Evolutionary conservation across 169 alveolate genomes (phyloP), one percentile per base, ranked within the genome.

Genomic region (Eimeria tenella): DNA sequence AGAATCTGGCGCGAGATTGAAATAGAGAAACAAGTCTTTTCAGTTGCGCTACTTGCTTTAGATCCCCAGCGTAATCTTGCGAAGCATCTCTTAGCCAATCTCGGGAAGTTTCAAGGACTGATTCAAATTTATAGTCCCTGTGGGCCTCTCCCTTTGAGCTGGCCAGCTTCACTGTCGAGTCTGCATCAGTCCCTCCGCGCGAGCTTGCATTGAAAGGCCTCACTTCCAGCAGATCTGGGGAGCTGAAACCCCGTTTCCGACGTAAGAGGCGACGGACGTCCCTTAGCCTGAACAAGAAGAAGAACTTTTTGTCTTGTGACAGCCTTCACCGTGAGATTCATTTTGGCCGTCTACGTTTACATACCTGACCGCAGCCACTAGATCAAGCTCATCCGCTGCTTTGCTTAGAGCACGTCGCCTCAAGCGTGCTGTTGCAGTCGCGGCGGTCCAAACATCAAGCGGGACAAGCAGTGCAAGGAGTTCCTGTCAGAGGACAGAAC

Each of bases 351-450:
- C 70, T 19, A 53, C n/a, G 56, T 52, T 0, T 81, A 52, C 92
- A 31, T 50, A 84, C 92, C 92, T 62, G 79, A 84, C 50, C 31
- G 92, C 92, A 49, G 92, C 81, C 63, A 84, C 92, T 11, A 63
- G 68, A 49, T 84, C 92, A 60, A 84, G 92, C 60, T 60, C 21
- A 15, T 84, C 92, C 25, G 81, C 81, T 84, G 92, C 92, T 79
- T 84, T 84, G 92, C 92, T 49, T 52, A 84, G 63, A 19, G 55
- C 31, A 25, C 92, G 77, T 13, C 62, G 92, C 81, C 62, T 60
- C 58, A 50, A 5, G 5, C 92, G 92, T 63, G 52, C 92, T 13
- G 81, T 31, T 4, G 65, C 92, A 13, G 92, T 62, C 53, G 92
- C 81, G 10, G 52, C 81, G 7, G 31, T 84, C 92, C 92, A 84